These are phyloP conservation scores for Giardia muris DNA, from an alignment of 208 protist species.

Conservation along the genomic window DNA sequence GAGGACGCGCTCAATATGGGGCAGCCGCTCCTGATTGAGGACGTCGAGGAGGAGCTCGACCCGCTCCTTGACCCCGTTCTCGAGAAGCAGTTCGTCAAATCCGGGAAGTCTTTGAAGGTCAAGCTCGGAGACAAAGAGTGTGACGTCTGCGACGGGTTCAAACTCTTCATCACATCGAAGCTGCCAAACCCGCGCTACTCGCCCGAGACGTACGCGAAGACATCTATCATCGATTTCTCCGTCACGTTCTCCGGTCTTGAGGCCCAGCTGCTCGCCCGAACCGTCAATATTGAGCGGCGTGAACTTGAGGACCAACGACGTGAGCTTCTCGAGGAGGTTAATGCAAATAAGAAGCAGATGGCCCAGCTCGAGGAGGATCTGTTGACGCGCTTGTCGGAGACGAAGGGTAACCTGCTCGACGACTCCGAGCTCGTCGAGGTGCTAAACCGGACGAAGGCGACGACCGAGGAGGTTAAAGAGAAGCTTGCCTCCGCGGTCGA, in stretches of 20 bases:
- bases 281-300: slow-evolving; percentile 80
- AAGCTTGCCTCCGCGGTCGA: slow-evolving; percentile 72
- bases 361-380: slow-evolving; percentile 69
- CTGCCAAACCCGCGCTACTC: slow-evolving; percentile 88
- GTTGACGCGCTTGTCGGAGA: slow-evolving; percentile 67
- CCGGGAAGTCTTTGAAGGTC: slow-evolving; percentile 56
- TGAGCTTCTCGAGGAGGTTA: slow-evolving; percentile 78
- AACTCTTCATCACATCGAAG: slow-evolving; percentile 85
- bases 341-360: slow-evolving; percentile 76
- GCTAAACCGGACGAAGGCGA: slow-evolving; percentile 80
- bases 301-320: slow-evolving; percentile 82
- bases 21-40: slow-evolving; percentile 69
- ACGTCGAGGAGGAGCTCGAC: slow-evolving; percentile 79
- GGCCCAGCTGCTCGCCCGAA: slow-evolving; percentile 63
- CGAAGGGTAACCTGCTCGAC: slow-evolving; percentile 56
- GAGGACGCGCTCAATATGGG: slow-evolving; percentile 71
- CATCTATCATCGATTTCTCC: slow-evolving; percentile 91
- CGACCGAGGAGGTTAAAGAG: slow-evolving; percentile 71
- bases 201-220: slow-evolving; percentile 86
- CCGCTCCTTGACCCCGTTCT: slow-evolving; percentile 87
- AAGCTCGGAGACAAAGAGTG: slow-evolving; percentile 57
- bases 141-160: slow-evolving; percentile 45
- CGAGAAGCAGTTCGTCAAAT: slow-evolving; percentile 70
- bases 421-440: slow-evolving; percentile 68
- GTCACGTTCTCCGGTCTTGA: slow-evolving; percentile 73